Conservation (phyloP, 768 basidiomycete genomes). For the Imleria badia region DNA sequence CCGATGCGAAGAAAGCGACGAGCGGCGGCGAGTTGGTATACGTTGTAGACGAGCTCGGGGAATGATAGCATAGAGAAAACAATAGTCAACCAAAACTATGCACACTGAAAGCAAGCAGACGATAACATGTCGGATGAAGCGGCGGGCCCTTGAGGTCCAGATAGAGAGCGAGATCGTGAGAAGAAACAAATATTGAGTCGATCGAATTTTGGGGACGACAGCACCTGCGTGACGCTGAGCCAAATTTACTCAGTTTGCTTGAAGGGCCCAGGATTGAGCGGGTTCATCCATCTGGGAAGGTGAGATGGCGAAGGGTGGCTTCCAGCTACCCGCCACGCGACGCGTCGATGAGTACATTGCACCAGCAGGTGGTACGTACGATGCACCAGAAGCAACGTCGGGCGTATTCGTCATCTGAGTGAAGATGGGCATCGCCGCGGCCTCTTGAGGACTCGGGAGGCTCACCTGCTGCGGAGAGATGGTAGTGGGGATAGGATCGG, state of each 20-base stretch:
- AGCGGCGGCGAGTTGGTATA: background rate
- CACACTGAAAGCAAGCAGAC: slow-evolving; percentile 25
- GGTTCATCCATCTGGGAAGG: slow-evolving; percentile 33
- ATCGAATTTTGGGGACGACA: background rate
- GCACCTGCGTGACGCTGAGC: background rate
- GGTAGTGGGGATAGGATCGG: slow-evolving; percentile 1
- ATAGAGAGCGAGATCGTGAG: background rate
- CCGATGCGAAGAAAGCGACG: background rate
- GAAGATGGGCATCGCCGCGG: slow-evolving; percentile 24
- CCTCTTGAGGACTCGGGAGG: slow-evolving; percentile 12
- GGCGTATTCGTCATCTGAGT: slow-evolving; percentile 28
- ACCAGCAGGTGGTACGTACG: slow-evolving; percentile 57
- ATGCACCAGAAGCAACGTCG: background rate
- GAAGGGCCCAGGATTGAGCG: slow-evolving; percentile 29
- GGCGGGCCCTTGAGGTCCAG: slow-evolving; percentile 4
- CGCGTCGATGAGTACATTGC: slow-evolving; percentile 49
- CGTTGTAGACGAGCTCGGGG: background rate
- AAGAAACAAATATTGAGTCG: slow-evolving; percentile 14
- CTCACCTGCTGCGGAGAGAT: slow-evolving; percentile 27
- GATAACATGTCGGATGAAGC: slow-evolving; percentile 9
- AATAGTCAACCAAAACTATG: slow-evolving; percentile 17
- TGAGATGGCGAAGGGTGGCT: slow-evolving; percentile 15
- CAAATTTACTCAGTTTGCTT: background rate
- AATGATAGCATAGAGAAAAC: slow-evolving; percentile 15
- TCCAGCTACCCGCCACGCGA: slow-evolving; percentile 57